Evolutionary conservation across 2,329 filamentous ascomycete genomes (phyloP).

Genomic region (Phialemonium atrogriseum): DNA sequence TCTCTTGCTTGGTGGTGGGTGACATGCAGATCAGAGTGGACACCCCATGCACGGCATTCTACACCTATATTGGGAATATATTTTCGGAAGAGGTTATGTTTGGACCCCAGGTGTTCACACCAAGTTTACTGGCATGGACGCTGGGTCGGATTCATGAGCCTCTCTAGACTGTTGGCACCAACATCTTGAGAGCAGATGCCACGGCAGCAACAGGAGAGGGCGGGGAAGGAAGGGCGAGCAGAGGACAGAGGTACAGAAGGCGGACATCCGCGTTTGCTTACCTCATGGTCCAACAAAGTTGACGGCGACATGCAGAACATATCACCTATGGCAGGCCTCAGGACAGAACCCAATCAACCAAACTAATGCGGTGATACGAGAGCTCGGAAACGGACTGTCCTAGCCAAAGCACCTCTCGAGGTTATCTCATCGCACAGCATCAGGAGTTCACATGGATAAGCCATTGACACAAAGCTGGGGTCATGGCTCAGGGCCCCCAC

Average conservation of each 20-base stretch:
- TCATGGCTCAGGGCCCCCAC: no score
- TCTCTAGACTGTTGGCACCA: background rate
- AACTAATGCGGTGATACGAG: background rate
- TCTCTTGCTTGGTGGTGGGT: conserved; percentile 1
- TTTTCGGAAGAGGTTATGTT: conserved; percentile 2
- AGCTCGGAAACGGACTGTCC: no score
- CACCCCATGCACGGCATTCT: no score
- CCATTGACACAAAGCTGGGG: background rate
- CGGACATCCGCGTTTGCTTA: no score
- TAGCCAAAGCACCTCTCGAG: no score
- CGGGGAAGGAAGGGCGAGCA: background rate
- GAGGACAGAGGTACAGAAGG: no score
- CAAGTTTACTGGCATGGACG: background rate
- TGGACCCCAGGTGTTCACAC: no score
- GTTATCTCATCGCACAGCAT: background rate
- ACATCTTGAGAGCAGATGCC: background rate
- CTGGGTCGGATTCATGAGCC: no score
- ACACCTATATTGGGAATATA: conserved; percentile 1
- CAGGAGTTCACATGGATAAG: conserved; percentile 1
- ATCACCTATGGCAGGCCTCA: conserved; percentile 1
- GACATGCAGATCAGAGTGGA: conserved; percentile 2
- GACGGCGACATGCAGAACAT: conserved; percentile 4
- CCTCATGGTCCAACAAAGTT: conserved; percentile 1
- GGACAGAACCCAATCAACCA: background rate
- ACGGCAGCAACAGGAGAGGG: background rate